Conservation (phyloP, 108 stramenopile species). For the Skeletonema tropicum region DNA sequence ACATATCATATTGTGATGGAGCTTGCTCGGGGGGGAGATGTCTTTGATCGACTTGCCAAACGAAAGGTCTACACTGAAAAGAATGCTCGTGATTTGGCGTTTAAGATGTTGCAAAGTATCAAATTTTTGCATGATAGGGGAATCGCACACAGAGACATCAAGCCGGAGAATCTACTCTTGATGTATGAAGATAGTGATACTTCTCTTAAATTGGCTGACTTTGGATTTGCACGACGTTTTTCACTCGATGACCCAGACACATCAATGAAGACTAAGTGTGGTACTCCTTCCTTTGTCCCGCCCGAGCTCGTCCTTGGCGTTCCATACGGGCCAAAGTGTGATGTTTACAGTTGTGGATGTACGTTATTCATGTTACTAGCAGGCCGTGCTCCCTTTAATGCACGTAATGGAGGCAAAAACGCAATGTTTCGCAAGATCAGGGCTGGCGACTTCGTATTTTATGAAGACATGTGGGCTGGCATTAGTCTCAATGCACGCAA, state of each 20-base stretch:
- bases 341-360: conserved; percentile 96
- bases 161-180: conserved; percentile 92
- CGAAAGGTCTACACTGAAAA: conserved; percentile 30
- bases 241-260: conserved; percentile 50
- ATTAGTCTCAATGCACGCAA: conserved; percentile 80
- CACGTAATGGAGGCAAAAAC: conserved; percentile 56
- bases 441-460: conserved; percentile 77
- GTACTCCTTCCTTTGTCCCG: conserved; percentile 96
- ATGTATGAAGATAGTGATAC: conserved; percentile 70
- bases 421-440: conserved; percentile 82
- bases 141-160: conserved; percentile 93
- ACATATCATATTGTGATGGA: conserved; percentile 83
- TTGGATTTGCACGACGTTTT: conserved; percentile 92
- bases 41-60: conserved; percentile 40
- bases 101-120: conserved; percentile 54
- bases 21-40: conserved; percentile 42
- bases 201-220: conserved; percentile 91
- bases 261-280: conserved; percentile 85
- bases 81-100: conserved; percentile 22
- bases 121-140: conserved; percentile 70
- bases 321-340: conserved; percentile 81
- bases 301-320: conserved; percentile 89
- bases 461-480: conserved; percentile 70
- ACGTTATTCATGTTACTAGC: conserved; percentile 88
- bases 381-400: conserved; percentile 60